Base-by-base conservation (phyloP, 768 basidiomycete species). In the Collybia sordida region DNA sequence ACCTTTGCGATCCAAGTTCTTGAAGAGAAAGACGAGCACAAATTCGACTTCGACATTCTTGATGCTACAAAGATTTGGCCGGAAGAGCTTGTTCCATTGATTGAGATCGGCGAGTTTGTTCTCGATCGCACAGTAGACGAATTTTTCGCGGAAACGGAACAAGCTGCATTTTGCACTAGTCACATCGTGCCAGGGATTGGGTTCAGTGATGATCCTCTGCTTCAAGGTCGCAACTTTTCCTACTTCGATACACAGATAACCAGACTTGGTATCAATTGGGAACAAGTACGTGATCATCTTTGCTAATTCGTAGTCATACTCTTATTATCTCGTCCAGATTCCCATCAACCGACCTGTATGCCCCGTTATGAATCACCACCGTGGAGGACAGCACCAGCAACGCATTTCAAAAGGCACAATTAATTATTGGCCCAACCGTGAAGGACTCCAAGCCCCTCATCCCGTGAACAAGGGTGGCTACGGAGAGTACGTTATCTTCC, bases 51-150 rank as follows among this genome's bases (percentile, higher is more conserved):
- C 62, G 91, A 93, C 61, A 82, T 94, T 23, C 79, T 94, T 45
- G 92, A 94, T 60, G 82, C 88, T 1, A 93, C 92, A 15, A 94
- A 94, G 68, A 60, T 93, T 36, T 90, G 90, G 82, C 90, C 91
- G 0, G 83, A 92, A 63, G 88, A 92, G 48, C 64, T 85, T 3
- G 83, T 93, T 0, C 91, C 93, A 0, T 72, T 94, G 12, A 74
- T 87, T 57, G 73, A 80, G 54, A 85, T 95, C 42, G 93, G 92
- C 28, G 86, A 88, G 64, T 67, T 95, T 58, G 78, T 83, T 2
- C 64, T 89, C 27, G 73, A 88, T 57, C 73, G 80, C 19, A 73
- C 68, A 0, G 83, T 85, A 21, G 80, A 86, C 45, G 88, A 90
- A 58, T 94, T 80, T 71, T 94, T 94, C 70, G 70, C 90, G 9